These are phyloP conservation scores for Gossypium laxum DNA, from an alignment of 441 rosid genomes.

Conservation along the genomic window DNA sequence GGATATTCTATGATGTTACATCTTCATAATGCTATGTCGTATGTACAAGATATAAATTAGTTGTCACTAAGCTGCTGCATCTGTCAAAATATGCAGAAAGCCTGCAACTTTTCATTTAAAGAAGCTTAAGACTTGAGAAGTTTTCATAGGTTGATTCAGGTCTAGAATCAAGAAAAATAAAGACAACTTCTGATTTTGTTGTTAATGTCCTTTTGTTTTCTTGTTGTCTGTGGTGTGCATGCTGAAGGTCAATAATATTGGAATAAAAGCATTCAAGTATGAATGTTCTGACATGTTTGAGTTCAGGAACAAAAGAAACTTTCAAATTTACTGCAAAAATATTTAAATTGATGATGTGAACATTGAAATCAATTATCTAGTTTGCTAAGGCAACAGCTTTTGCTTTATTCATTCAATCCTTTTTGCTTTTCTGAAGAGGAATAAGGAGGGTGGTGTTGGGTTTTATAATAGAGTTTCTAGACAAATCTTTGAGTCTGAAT, in stretches of 20 bases:
- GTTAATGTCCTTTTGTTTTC: background rate
- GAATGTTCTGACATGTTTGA: background rate
- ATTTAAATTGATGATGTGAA: conserved; percentile 3
- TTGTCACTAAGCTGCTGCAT: background rate
- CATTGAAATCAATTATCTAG: background rate
- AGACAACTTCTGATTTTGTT: background rate
- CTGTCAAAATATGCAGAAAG: background rate
- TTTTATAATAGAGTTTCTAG: background rate
- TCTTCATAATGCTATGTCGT: background rate
- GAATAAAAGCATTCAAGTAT: conserved; percentile 4
- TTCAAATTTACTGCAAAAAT: conserved; percentile 4
- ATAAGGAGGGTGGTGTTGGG: background rate
- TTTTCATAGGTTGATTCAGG: background rate
- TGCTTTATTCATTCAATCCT: background rate
- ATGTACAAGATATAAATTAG: background rate
- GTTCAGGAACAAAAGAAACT: background rate
- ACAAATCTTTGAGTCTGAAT: background rate
- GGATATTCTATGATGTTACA: background rate
- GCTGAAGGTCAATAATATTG: conserved; percentile 3
- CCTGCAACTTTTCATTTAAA: conserved; percentile 3
- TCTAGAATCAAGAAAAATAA: background rate
- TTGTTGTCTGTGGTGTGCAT: conserved; percentile 1
- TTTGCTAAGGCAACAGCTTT: background rate
- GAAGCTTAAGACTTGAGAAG: background rate
- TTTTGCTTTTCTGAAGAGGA: background rate